Conservation (phyloP, 768 basidiomycete genomes). For the Xerocomus potaroensis region DNA sequence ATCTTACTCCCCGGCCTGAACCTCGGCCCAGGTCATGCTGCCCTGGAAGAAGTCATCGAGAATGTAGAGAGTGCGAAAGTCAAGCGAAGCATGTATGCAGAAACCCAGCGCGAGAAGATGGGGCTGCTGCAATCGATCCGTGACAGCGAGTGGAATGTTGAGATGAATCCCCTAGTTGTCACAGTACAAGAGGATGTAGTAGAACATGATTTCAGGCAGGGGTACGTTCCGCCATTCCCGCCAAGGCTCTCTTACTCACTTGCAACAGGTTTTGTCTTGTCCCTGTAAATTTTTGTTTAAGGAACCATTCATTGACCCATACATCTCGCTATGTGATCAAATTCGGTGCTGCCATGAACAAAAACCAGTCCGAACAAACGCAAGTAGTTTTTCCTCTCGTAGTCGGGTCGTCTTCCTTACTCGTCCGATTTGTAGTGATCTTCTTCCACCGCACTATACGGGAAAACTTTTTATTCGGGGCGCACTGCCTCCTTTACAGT, state of each 20-base stretch:
- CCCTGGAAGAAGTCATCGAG: conserved; percentile 57
- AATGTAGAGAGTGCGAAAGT: conserved; percentile 58
- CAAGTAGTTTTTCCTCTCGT: conserved; percentile 9
- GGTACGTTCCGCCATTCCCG: conserved; percentile 45
- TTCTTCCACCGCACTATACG: conserved; percentile 51
- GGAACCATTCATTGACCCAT: conserved; percentile 69
- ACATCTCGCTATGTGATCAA: conserved; percentile 55
- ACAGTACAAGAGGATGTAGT: conserved; percentile 42
- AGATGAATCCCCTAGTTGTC: conserved; percentile 70
- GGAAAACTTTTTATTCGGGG: conserved; percentile 70
- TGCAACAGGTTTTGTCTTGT: conserved; percentile 49
- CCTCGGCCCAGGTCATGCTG: conserved; percentile 67
- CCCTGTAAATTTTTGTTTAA: conserved; percentile 52
- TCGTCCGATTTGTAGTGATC: conserved; percentile 31
- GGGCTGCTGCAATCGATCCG: conserved; percentile 66
- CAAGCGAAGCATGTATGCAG: conserved; percentile 86
- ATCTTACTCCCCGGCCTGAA: conserved; percentile 52
- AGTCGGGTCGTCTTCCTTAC: background rate
- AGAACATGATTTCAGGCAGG: conserved; percentile 62
- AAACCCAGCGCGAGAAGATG: conserved; percentile 72
- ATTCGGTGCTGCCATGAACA: conserved; percentile 33
- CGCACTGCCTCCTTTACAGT: conserved; percentile 46
- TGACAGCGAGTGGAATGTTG: conserved; percentile 69
- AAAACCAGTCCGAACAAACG: conserved; percentile 20
- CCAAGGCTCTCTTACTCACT: conserved; percentile 2